Conservation (phyloP, 352 stramenopile genomes). For the Elongisporangium prolatum region DNA sequence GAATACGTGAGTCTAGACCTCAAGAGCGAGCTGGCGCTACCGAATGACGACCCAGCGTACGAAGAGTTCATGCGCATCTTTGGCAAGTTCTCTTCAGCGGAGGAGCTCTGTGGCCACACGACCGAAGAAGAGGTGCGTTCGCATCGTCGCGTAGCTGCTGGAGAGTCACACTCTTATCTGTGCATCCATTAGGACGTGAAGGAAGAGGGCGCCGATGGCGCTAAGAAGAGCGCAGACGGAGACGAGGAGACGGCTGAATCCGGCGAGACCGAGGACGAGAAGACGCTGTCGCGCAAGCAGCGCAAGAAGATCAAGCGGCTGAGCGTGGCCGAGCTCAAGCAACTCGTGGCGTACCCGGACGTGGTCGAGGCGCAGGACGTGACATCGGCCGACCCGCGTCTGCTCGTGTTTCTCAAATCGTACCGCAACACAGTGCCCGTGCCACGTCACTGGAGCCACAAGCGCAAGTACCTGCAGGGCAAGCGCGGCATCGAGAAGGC, state of each 20-base stretch:
- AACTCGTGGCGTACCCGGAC: slow-evolving; percentile 89
- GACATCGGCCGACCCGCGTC: slow-evolving; percentile 92
- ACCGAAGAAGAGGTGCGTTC: slow-evolving; percentile 33
- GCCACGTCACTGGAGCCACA: slow-evolving; percentile 96
- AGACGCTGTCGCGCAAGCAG: slow-evolving; percentile 87
- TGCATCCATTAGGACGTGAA: slow-evolving; percentile 5
- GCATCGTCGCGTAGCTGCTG: not conserved
- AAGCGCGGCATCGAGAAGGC: slow-evolving; percentile 96
- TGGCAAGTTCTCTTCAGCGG: slow-evolving; percentile 73
- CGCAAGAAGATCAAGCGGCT: slow-evolving; percentile 92
- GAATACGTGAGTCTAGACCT: slow-evolving; percentile 83
- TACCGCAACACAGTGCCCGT: slow-evolving; percentile 96
- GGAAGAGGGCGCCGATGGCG: slow-evolving; percentile 5
- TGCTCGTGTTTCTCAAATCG: slow-evolving; percentile 96
- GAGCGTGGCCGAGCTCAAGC: slow-evolving; percentile 96
- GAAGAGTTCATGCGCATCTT: slow-evolving; percentile 89
- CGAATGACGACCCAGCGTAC: slow-evolving; percentile 59
- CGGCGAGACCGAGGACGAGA: slow-evolving; percentile 27
- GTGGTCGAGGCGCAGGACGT: slow-evolving; percentile 97
- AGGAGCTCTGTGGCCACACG: slow-evolving; percentile 68
- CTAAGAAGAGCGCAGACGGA: slow-evolving; percentile 15
- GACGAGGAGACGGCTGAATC: slow-evolving; percentile 11
- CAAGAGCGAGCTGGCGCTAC: slow-evolving; percentile 55
- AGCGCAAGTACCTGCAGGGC: slow-evolving; percentile 98
- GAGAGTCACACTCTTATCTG: slow-evolving; percentile 2